phyloP scores from a whole-genome alignment of 805 yeast genomes.

The Wickerhamomyces hampshirensis region DNA sequence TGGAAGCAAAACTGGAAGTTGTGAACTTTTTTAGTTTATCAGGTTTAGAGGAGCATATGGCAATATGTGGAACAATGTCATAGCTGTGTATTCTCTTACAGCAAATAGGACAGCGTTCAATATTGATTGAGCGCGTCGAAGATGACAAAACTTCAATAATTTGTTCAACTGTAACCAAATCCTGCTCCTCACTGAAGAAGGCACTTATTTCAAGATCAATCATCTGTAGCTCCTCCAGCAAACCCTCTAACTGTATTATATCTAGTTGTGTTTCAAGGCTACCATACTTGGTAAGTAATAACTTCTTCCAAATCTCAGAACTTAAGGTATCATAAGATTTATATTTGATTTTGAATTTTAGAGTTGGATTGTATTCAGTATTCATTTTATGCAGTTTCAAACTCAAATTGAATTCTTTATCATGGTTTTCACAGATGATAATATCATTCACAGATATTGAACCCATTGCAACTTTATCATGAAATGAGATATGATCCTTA shows the following conservation, averaged over 20 bases:
- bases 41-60: constrained; percentile 76
- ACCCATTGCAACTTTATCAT: constrained; percentile 75
- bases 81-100: constrained; percentile 64
- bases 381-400: constrained; percentile 26
- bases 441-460: constrained; percentile 52
- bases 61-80: constrained; percentile 81
- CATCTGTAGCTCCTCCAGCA: constrained; percentile 11
- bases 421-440: constrained; percentile 14
- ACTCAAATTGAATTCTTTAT: constrained; percentile 30
- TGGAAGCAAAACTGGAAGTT: constrained; percentile 75
- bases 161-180: constrained; percentile 5
- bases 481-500: constrained; percentile 75
- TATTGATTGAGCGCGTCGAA: constrained; percentile 27
- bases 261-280: constrained; percentile 25
- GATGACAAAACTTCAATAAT: constrained; percentile 39
- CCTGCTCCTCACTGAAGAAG: constrained; percentile 20
- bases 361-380: constrained; percentile 39
- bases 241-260: constrained; percentile 52
- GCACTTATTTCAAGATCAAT: constrained; percentile 18
- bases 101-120: constrained; percentile 77
- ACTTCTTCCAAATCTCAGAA: constrained; percentile 62
- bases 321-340: constrained; percentile 62
- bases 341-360: constrained; percentile 59
- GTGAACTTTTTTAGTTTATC: constrained; percentile 73
- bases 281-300: constrained; percentile 49